Percentiles rank a stretch among this genome's conserved stretches.
Conservation (phyloP, 176 grass and related monocot species). For the Ananas comosus region DNA sequence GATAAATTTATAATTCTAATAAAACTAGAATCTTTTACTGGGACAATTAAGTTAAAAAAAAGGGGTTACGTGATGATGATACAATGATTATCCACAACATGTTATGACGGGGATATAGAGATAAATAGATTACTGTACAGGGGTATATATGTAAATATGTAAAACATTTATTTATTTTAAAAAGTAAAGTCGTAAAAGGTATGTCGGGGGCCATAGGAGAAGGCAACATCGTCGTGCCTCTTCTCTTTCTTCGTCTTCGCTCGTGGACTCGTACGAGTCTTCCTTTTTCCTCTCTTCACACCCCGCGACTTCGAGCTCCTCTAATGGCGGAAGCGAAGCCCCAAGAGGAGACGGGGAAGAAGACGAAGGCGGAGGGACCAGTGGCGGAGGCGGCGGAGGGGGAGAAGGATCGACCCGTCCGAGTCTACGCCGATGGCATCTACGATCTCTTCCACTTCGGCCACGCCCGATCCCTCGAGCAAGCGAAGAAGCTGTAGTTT, state of each 20-base stretch:
- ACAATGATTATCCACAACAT: too few relatives aligned
- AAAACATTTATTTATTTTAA: too few relatives aligned
- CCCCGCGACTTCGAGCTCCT: constrained; percentile 12
- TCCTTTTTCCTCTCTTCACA: neutral
- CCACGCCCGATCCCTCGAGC: constrained; percentile 79
- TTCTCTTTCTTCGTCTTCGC: neutral
- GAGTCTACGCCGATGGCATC: constrained; percentile 85
- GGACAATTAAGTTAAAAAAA: too few relatives aligned
- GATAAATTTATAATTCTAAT: too few relatives aligned
- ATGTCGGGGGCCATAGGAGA: neutral
- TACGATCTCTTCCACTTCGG: constrained; percentile 97
- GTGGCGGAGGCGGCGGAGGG: constrained; percentile 6
- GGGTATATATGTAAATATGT: too few relatives aligned
- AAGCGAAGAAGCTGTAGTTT: constrained; percentile 72
- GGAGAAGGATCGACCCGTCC: constrained; percentile 44
- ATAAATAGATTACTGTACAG: too few relatives aligned
- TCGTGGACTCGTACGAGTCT: neutral
- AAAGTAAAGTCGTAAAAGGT: neutral
- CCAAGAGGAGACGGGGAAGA: constrained; percentile 31
- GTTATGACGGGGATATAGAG: too few relatives aligned
- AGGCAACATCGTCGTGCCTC: neutral
- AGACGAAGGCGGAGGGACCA: constrained; percentile 21
- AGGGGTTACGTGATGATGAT: too few relatives aligned
- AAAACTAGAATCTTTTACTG: too few relatives aligned
- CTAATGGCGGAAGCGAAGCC: constrained; percentile 44